Conservation (phyloP, 768 basidiomycete genomes). For the Amyloporia xantha region DNA sequence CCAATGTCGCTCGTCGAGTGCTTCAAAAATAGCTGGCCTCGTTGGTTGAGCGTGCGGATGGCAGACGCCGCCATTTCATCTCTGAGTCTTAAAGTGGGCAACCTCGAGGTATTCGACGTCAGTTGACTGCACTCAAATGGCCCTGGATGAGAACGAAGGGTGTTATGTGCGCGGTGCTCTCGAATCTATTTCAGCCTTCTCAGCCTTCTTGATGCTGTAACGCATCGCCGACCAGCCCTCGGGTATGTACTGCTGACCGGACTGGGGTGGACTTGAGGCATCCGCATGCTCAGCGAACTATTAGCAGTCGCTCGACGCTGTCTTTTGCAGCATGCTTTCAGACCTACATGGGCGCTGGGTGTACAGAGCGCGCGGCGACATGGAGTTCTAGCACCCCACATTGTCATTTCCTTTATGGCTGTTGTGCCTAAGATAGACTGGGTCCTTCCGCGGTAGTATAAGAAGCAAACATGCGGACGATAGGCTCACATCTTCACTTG, state of each 20-base stretch:
- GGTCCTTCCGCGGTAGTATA: not conserved
- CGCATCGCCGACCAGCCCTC: not conserved
- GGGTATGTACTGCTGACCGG: not conserved
- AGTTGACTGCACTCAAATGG: not conserved
- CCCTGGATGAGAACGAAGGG: not conserved
- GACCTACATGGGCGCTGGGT: conserved; percentile 1
- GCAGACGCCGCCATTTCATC: too few relatives aligned
- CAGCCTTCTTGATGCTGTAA: not conserved
- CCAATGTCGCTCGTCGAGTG: too few relatives aligned
- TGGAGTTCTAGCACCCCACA: not conserved
- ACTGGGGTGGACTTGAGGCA: too few relatives aligned
- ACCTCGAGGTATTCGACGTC: conserved; percentile 3
- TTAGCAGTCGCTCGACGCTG: not conserved
- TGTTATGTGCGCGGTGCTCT: too few relatives aligned
- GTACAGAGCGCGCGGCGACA: not conserved
- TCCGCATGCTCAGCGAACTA: not conserved
- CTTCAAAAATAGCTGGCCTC: not conserved
- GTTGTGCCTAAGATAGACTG: not conserved
- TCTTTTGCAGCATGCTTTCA: not conserved
- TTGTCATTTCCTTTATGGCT: not conserved
- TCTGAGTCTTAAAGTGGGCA: not conserved
- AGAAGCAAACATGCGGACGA: not conserved
- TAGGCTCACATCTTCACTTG: not conserved
- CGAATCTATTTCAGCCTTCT: too few relatives aligned
- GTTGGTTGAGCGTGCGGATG: not conserved